Conservation (phyloP, 2,329 filamentous ascomycete species). For the Fusarium torreyae region DNA sequence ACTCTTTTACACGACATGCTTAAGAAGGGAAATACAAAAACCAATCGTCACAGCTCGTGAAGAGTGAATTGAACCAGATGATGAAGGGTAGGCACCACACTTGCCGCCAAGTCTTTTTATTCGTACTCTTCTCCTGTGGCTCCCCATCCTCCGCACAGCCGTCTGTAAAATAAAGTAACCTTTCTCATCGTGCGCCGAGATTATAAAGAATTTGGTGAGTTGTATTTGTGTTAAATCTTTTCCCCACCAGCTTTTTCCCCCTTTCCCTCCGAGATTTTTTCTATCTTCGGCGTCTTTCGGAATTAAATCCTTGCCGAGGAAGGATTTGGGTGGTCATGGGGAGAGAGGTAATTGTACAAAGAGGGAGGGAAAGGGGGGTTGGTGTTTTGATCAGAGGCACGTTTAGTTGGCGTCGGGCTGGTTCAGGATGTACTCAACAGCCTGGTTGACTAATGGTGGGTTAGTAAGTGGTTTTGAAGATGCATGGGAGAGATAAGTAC, state of each 20-base stretch:
- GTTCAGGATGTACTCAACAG: slow-evolving; percentile 92
- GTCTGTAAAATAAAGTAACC: slow-evolving; percentile 37
- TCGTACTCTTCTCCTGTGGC: slow-evolving; percentile 27
- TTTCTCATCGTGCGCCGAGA: slow-evolving; percentile 43
- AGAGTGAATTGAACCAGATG: slow-evolving; percentile 1
- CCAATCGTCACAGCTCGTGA: slow-evolving; percentile 18
- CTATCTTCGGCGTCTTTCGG: slow-evolving; percentile 33
- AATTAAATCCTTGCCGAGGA: slow-evolving; percentile 34
- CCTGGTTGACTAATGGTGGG: slow-evolving; percentile 81
- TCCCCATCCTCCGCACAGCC: slow-evolving; percentile 3
- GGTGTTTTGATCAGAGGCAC: slow-evolving; percentile 12
- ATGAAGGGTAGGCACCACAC: slow-evolving; percentile 14
- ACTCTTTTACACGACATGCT: slow-evolving; percentile 20
- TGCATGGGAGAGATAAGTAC: slow-evolving; percentile 66
- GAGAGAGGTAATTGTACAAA: slow-evolving; percentile 50
- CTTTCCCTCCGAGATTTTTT: slow-evolving; percentile 19
- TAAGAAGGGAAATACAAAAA: neutral
- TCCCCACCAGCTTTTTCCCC: neutral
- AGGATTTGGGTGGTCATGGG: slow-evolving; percentile 37
- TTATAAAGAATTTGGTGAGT: slow-evolving; percentile 36
- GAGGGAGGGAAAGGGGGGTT: slow-evolving; percentile 29
- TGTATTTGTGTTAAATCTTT: slow-evolving; percentile 34
- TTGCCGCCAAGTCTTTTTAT: slow-evolving; percentile 33
- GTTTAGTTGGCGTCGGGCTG: slow-evolving; percentile 88
- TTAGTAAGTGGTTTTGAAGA: neutral